Evolutionary conservation across 768 basidiomycete genomes (phyloP), one percentile per base, ranked within the genome.

Genomic region (Phaeotremella skinneri): DNA sequence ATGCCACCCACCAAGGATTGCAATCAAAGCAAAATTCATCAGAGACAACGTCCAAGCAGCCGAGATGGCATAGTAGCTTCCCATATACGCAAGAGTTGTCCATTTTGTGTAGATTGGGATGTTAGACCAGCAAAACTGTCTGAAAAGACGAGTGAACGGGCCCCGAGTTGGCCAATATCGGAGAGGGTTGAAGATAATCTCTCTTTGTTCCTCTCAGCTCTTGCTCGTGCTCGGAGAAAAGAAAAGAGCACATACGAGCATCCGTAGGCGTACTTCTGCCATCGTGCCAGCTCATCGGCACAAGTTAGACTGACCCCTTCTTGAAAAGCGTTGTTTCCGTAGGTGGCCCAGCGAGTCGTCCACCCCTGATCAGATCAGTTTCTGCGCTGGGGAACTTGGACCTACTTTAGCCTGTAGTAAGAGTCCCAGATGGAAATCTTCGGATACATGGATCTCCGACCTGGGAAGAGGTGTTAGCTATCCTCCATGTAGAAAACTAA

Each of bases 221-320:
- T n/a, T n/a, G n/a, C n/a, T n/a, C n/a, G 37, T 39, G 9, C 11
- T 39, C 37, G n/a, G 37, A 9, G 37, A 39, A 39, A 39, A 51
- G 26, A 51, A 14, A 21, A 14, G 16, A 56, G 34, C 67, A 50
- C 72, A 55, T 31, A 69, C 65, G 71, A 75, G 64, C 72, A 73
- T 14, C 72, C 70, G 50, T 59, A 74, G 26, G 73, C 68, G 54
- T 76, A 78, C 60, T 92, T 94, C 61, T 92, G 89, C 91, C 91
- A 94, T 1, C 91, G 78, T 67, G 91, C 91, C 9, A 94, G 79
- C 74, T 94, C 91, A 68, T 94, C 91, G 49, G 91, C 90, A 55
- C 85, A 85, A 0, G 91, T 91, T 16, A 94, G 79, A 0, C 87
- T 88, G 20, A 94, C 91, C 62, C 91, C 91, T 70, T 94, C 91